These are phyloP conservation scores for Rubus idaeus DNA, from an alignment of 306 rosid genomes.

Conservation along the genomic window DNA sequence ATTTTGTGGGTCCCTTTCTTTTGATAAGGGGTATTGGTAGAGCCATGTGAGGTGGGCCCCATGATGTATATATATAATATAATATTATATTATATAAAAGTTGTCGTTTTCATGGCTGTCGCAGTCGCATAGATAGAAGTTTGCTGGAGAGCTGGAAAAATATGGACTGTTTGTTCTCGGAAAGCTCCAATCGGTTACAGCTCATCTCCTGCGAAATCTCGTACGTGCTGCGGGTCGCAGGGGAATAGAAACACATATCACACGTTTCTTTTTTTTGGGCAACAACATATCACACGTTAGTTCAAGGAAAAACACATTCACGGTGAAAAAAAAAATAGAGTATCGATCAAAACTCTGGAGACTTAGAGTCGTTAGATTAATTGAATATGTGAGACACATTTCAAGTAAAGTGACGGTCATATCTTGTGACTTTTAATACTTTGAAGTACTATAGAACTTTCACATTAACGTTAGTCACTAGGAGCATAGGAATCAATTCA, in stretches of 20 bases:
- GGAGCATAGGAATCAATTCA: too few relatives aligned
- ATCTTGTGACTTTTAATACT: too few relatives aligned
- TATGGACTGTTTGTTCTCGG: conserved; percentile 24
- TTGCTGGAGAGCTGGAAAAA: conserved; percentile 31
- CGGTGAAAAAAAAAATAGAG: too few relatives aligned
- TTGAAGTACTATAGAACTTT: too few relatives aligned
- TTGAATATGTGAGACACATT: too few relatives aligned
- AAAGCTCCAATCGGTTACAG: conserved; percentile 33
- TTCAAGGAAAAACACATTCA: too few relatives aligned
- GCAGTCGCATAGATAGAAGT: conserved; percentile 41
- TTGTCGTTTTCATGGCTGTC: conserved; percentile 43
- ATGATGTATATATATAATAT: conserved; percentile 8
- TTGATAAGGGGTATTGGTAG: conserved; percentile 36
- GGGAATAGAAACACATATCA: background rate
- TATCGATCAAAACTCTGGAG: too few relatives aligned
- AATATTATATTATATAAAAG: background rate
- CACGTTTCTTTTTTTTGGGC: too few relatives aligned
- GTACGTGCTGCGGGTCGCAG: background rate
- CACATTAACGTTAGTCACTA: too few relatives aligned
- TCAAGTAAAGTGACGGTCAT: too few relatives aligned
- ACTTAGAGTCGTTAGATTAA: too few relatives aligned
- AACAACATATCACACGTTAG: background rate
- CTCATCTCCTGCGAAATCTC: conserved; percentile 23
- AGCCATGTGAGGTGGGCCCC: conserved; percentile 68
- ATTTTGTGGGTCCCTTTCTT: conserved; percentile 36